Conservation (phyloP, 1,139 yeast species). For the Suzukiozyma palmioleophila region DNA sequence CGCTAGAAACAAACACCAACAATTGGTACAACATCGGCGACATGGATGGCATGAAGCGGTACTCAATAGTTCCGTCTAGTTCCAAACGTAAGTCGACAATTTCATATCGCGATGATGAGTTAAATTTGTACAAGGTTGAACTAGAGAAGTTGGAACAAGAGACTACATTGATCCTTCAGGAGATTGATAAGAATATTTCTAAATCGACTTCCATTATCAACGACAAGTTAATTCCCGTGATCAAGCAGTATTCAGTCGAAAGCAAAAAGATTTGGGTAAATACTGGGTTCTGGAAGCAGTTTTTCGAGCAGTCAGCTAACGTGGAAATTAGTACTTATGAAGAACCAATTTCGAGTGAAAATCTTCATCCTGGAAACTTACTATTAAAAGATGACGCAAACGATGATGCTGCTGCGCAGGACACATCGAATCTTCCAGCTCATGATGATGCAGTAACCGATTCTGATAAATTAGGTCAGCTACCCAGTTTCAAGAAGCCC, state of each 20-base stretch:
- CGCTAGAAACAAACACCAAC: background rate
- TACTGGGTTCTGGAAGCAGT: constrained; percentile 69
- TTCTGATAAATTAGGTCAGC: background rate
- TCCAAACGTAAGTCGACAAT: constrained; percentile 33
- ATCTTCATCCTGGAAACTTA: constrained; percentile 7
- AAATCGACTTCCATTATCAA: constrained; percentile 60
- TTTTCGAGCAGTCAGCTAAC: constrained; percentile 72
- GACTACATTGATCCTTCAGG: constrained; percentile 73
- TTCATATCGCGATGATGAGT: constrained; percentile 11
- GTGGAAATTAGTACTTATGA: constrained; percentile 59
- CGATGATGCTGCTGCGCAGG: constrained; percentile 11
- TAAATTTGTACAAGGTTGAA: constrained; percentile 43
- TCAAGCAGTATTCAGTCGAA: constrained; percentile 53
- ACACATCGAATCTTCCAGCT: background rate
- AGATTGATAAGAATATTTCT: constrained; percentile 69
- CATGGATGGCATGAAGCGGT: constrained; percentile 27
- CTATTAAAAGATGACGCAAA: constrained; percentile 16
- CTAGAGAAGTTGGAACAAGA: constrained; percentile 76
- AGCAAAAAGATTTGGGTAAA: constrained; percentile 57
- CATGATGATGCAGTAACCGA: background rate
- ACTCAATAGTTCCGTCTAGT: constrained; percentile 38
- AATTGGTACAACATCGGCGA: background rate
- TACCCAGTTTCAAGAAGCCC: constrained; percentile 19
- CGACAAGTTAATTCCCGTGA: constrained; percentile 57
- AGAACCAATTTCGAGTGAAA: constrained; percentile 32